phyloP scores from a whole-genome alignment of 1,139 yeast species.

The Yamadazyma siamensis region DNA sequence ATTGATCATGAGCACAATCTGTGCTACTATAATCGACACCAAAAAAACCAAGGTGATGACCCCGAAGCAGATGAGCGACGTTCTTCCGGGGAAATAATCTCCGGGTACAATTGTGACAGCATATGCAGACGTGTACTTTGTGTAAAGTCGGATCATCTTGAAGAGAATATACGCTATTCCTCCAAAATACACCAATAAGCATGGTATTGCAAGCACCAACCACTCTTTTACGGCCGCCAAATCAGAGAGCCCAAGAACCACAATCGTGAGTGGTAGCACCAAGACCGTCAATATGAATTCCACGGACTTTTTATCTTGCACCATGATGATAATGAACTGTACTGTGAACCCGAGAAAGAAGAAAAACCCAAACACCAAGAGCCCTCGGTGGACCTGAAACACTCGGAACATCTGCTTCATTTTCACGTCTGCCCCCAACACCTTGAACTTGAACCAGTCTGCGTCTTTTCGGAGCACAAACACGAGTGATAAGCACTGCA shows the following conservation, averaged over 20 bases:
- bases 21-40: conserved; percentile 33
- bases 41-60: conserved; percentile 42
- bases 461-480: conserved; percentile 39
- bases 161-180: conserved; percentile 51
- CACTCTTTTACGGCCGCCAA: conserved; percentile 39
- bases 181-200: conserved; percentile 33
- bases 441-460: conserved; percentile 49
- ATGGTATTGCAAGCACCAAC: conserved; percentile 22
- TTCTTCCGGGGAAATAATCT: conserved; percentile 45
- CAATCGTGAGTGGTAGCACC: conserved; percentile 46
- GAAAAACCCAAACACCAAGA: conserved; percentile 46
- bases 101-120: conserved; percentile 22
- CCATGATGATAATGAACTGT: conserved; percentile 50
- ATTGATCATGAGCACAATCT: conserved; percentile 32
- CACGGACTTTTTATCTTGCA: conserved; percentile 32
- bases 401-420: conserved; percentile 37
- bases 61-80: conserved; percentile 47
- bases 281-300: conserved; percentile 51
- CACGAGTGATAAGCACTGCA: conserved; percentile 31
- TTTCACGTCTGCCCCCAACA: conserved; percentile 48
- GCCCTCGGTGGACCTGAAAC: conserved; percentile 42
- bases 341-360: conserved; percentile 53
- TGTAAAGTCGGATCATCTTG: conserved; percentile 47
- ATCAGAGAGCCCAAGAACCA: conserved; percentile 36
- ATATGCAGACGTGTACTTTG: conserved; percentile 36